Conservation (phyloP, 495 filamentous ascomycete species). For the Poronia punctata region DNA sequence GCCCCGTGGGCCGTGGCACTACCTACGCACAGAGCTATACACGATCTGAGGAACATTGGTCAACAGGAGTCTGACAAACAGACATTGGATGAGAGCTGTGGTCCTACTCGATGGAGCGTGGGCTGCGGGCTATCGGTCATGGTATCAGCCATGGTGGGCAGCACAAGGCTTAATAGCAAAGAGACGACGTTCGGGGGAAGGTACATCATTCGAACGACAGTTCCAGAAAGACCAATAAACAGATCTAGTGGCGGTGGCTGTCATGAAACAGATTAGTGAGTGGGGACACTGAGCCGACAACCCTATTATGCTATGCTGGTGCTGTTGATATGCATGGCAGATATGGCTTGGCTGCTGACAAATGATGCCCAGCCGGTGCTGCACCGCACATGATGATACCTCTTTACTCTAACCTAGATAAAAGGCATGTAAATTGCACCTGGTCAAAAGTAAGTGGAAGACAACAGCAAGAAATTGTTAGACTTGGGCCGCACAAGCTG, state of each 20-base stretch:
- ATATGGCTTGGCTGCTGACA: conserved; percentile 19
- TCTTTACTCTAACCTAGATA: no score
- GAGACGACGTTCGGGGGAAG: conserved; percentile 16
- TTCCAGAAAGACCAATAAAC: conserved; percentile 24
- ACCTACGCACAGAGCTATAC: conserved; percentile 10
- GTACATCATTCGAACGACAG: conserved; percentile 22
- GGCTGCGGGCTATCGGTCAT: no score
- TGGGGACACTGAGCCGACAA: conserved; percentile 24
- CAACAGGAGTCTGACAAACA: no score
- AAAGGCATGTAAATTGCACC: no score
- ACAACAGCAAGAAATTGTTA: no score
- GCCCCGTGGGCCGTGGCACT: conserved; percentile 9
- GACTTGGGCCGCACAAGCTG: no score
- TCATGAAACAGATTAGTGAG: conserved; percentile 18
- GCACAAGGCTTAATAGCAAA: conserved; percentile 22
- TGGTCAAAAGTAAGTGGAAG: no score
- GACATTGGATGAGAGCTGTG: conserved; percentile 11
- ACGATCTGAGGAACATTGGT: no score
- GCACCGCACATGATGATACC: conserved; percentile 4
- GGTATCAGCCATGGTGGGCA: conserved; percentile 11
- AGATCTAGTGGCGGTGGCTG: conserved; percentile 27
- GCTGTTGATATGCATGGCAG: conserved; percentile 25
- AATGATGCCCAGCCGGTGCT: conserved; percentile 14
- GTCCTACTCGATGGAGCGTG: no score
- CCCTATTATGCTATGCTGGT: conserved; percentile 17